Base-by-base conservation (phyloP, 2,329 filamentous ascomycete genomes). In the Clonostachys rhizophaga region DNA sequence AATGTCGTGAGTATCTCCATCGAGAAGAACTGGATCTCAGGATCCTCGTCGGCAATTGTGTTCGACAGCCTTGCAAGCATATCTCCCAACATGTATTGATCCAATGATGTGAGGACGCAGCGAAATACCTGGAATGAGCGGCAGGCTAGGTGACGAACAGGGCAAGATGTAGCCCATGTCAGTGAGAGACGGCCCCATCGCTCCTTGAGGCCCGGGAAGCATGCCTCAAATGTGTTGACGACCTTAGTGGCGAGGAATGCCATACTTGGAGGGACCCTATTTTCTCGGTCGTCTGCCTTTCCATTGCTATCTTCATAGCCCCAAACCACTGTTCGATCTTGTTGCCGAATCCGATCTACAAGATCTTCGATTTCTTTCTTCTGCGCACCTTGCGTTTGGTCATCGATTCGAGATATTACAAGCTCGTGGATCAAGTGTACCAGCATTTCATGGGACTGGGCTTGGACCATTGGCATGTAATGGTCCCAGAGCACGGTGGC, bases 111-210 rank as follows among this genome's bases (percentile, higher is more conserved):
- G 30, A 95, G 80, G 47, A 97, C 91, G 61, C 92, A 97, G 34
- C 94, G 81, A 70, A 96, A 99, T 11, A 99, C 87, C 62, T 99
- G 95, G 67, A 99, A 97, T 1, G 95, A 99, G 30, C 94, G 86
- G 62, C 95, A 99, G 3, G 94, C 94, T 45, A 99, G 75, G 69
- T 99, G 94, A 43, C 92, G 79, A 6, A 99, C 95, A 0, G 94
- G 90, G 62, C 95, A 99, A 5, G 91, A 96, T 0, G 94, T 97
- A 10, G 94, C 95, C 94, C 94, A 99, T 11, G 87, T 91, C 52
- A 99, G 71, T 0, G 92, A 92, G 34, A 95, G 78, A 53, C 89
- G 88, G 8, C 87, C 90, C 92, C 92, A 97, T 45, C 92, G 81
- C 56, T 95, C 90, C 58, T 91, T 90, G 52, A 99, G 86, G 1